Evolutionary conservation across 73 alveolate genomes (phyloP), one percentile per base, ranked within the genome.

Genomic region (Tetrahymena thermophila): DNA sequence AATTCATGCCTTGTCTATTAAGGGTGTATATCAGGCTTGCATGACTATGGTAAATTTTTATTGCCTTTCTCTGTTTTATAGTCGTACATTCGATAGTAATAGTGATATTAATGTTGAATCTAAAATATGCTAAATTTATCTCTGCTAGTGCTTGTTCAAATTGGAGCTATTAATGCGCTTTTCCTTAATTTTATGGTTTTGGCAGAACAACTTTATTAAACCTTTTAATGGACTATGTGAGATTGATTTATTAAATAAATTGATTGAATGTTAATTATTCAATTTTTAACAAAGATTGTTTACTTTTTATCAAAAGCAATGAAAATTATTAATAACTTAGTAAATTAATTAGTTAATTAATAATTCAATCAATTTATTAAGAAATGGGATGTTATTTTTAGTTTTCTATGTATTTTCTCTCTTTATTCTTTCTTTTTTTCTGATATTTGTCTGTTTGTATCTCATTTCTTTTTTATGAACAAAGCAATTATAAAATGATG

Each of bases 1-100:
- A 94, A 71, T 84, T 56, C 35, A 85, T 94, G 93, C 34, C 34
- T 94, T n/a, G 93, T 94, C 71, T 94, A 85, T 10, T 94, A 94
- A n/a, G 96, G 96, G 84, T 71, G 89, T 28, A 31, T 28, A 71
- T 71, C 89, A 19, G 89, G 40, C 37, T 71, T 71, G 37, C 89
- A 71, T 71, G 35, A 71, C 37, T 71, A n/a, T 28, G 89, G 89
- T 71, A 71, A 71, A 71, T 31, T 71, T 31, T 71, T 71, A 31
- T 71, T 71, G 23, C 37, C 25, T 71, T 71, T 71, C 17, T 71
- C 89, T 28, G 37, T 10, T 25, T 71, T 71, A 25, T 71, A 71
- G 89, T 71, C 89, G 89, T 71, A 71, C 89, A 71, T 71, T 71
- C 31, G 40, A 28, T 71, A 19, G 89, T 71, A 71, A 7, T 4